phyloP scores from a whole-genome alignment of 768 basidiomycete species.

The Rhodocollybia butyracea region DNA sequence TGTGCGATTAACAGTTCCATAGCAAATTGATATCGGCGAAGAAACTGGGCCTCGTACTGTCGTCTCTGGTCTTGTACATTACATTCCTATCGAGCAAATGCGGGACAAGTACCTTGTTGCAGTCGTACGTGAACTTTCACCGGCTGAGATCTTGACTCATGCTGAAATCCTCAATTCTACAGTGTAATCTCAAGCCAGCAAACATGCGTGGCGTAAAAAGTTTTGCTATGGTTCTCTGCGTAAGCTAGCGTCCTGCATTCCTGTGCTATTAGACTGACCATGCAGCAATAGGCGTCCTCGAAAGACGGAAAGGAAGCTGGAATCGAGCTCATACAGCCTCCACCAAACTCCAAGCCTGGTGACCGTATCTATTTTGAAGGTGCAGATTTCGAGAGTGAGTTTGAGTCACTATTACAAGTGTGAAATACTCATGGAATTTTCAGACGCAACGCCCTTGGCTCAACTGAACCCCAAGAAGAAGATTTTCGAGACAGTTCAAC shows the following conservation, averaged over 20 bases:
- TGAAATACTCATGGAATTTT: background rate
- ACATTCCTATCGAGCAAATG: conserved; percentile 95
- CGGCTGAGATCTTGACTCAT: background rate
- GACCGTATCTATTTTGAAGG: conserved; percentile 97
- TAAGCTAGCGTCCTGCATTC: conserved; percentile 30
- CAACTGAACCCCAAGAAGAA: conserved; percentile 99
- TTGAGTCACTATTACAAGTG: background rate
- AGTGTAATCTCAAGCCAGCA: conserved; percentile 95
- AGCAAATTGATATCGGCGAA: conserved; percentile 97
- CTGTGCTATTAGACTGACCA: conserved; percentile 5
- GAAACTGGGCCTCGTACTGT: conserved; percentile 94
- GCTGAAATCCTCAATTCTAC: conserved; percentile 1
- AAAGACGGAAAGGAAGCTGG: conserved; percentile 89
- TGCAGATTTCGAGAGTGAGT: conserved; percentile 73
- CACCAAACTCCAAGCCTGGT: conserved; percentile 80
- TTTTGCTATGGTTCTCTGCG: conserved; percentile 96
- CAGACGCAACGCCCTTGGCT: conserved; percentile 64
- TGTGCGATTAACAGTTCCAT: conserved; percentile 6
- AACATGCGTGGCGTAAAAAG: conserved; percentile 98
- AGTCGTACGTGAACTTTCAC: conserved; percentile 53
- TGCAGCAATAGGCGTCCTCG: conserved; percentile 67
- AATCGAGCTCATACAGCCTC: conserved; percentile 89
- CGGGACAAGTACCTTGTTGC: conserved; percentile 77
- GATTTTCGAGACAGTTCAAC: conserved; percentile 96
- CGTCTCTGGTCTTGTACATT: conserved; percentile 94